Evolutionary conservation across 2,329 filamentous ascomycete species (phyloP).

Genomic region (Colletotrichum melonis): DNA sequence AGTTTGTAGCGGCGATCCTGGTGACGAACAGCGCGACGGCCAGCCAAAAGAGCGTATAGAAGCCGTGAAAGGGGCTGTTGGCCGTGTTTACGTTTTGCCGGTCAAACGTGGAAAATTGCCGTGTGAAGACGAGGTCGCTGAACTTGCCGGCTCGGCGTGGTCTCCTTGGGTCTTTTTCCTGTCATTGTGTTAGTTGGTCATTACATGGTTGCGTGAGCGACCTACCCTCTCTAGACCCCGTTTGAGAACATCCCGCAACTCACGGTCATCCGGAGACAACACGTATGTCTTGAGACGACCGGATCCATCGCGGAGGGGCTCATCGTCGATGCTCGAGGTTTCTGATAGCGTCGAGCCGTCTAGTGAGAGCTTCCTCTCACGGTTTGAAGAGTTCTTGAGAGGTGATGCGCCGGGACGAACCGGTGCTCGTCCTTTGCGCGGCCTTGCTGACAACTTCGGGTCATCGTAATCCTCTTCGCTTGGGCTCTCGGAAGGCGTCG

Average conservation of each 20-base stretch:
- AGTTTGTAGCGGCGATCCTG: constrained; percentile 76
- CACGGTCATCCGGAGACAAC: constrained; percentile 45
- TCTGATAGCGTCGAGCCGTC: constrained; percentile 30
- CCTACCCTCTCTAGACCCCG: constrained; percentile 32
- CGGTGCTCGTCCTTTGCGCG: not conserved
- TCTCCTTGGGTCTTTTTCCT: constrained; percentile 32
- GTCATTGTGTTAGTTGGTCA: not conserved
- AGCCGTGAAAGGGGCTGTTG: constrained; percentile 80
- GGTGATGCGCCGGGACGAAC: not conserved
- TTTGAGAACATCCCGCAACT: constrained; percentile 28
- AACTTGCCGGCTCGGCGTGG: constrained; percentile 44
- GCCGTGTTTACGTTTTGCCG: constrained; percentile 73
- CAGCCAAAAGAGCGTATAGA: constrained; percentile 85
- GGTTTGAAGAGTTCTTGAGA: not conserved
- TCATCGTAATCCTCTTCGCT: constrained; percentile 61
- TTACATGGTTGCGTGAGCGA: not conserved
- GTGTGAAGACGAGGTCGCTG: constrained; percentile 73
- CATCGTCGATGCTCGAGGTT: constrained; percentile 29
- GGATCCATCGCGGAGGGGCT: not conserved
- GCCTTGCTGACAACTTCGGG: constrained; percentile 2
- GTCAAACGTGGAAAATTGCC: constrained; percentile 80
- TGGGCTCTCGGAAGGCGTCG: constrained; percentile 50
- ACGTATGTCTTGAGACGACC: constrained; percentile 37
- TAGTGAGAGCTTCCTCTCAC: constrained; percentile 14
- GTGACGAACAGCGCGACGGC: constrained; percentile 74